These are phyloP conservation scores for Mycena metata DNA, from an alignment of 768 basidiomycete species.

Conservation along the genomic window DNA sequence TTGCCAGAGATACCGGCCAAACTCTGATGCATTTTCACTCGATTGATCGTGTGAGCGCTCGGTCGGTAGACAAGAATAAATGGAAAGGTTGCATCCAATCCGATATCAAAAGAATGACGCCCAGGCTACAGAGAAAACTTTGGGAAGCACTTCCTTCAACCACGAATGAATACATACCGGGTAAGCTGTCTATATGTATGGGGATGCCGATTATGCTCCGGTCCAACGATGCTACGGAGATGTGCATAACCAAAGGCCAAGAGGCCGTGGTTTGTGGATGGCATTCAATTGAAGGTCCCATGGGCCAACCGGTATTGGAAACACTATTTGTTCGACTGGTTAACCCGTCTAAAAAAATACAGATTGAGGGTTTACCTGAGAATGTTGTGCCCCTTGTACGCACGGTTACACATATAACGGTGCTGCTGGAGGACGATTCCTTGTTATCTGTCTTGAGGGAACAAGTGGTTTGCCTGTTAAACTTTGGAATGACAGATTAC, in stretches of 20 bases:
- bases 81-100: too few relatives aligned
- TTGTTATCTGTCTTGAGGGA: not conserved
- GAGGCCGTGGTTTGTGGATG: not conserved
- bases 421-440: not conserved
- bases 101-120: too few relatives aligned
- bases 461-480: not conserved
- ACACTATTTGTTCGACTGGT: not conserved
- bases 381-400: not conserved
- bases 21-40: too few relatives aligned
- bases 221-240: not conserved
- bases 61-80: too few relatives aligned
- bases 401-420: not conserved
- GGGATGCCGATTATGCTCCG: too few relatives aligned
- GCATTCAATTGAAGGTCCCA: not conserved
- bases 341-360: not conserved
- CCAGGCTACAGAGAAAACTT: too few relatives aligned
- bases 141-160: too few relatives aligned
- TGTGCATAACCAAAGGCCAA: conserved; percentile 1
- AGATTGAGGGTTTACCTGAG: not conserved
- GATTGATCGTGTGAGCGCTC: too few relatives aligned
- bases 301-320: not conserved
- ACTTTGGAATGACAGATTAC: too few relatives aligned
- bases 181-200: too few relatives aligned
- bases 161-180: too few relatives aligned
- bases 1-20: too few relatives aligned